Percentiles rank a stretch among this genome's conserved stretches.
Evolutionary conservation across 2,329 filamentous ascomycete genomes (phyloP).

Genomic region (Phialocephala subalpina): DNA sequence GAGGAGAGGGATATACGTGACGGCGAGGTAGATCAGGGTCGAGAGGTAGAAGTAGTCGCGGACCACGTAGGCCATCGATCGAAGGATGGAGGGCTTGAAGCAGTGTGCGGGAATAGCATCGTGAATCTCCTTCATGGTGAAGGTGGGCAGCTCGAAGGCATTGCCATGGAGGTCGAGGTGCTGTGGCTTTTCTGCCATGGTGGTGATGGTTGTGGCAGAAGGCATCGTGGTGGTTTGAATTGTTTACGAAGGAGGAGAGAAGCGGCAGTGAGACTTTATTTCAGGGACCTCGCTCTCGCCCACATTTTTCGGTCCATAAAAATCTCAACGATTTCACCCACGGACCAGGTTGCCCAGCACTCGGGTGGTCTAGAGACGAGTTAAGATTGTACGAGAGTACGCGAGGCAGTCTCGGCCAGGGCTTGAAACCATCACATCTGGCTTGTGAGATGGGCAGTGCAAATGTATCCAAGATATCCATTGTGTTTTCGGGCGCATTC

Average conservation of each 20-base stretch:
- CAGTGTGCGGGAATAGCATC: conserved; percentile 67
- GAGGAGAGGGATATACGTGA: conserved; percentile 62
- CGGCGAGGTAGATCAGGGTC: conserved; percentile 55
- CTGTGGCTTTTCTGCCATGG: conserved; percentile 46
- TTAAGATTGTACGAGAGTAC: too few species aligned
- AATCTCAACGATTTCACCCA: conserved; percentile 5
- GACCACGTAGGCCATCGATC: conserved; percentile 64
- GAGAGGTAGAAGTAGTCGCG: conserved; percentile 63
- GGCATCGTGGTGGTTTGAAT: background rate
- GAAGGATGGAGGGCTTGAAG: conserved; percentile 64
- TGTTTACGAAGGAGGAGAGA: background rate
- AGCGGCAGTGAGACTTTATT: conserved; percentile 9
- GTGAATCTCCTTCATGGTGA: conserved; percentile 47
- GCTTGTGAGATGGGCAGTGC: too few species aligned
- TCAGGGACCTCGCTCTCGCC: background rate
- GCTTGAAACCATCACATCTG: too few species aligned
- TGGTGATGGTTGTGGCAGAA: background rate
- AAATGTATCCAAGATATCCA: background rate
- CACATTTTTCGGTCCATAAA: conserved; percentile 2
- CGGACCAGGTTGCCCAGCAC: conserved; percentile 1
- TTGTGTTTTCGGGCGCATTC: background rate
- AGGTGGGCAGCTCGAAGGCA: conserved; percentile 44
- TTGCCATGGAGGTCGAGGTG: conserved; percentile 46
- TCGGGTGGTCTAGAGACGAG: background rate
- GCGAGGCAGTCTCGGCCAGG: too few species aligned